A percentile compares a stretch with the other conserved stretches of the same genome.
Evolutionary conservation across 768 basidiomycete genomes (phyloP).

Genomic region (Coprinopsis strossmayeri): DNA sequence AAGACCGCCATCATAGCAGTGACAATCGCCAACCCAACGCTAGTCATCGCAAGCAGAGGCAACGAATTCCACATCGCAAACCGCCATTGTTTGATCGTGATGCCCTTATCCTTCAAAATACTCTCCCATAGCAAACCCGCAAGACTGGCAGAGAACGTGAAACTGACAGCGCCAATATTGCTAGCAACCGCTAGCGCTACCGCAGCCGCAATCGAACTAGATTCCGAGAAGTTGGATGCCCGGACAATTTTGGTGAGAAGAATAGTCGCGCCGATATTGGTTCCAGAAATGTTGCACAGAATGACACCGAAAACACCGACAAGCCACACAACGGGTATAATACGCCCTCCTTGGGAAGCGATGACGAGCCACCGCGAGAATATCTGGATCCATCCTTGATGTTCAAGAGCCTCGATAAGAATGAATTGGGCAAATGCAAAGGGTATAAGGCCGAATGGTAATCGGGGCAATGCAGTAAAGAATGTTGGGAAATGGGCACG

Average conservation of each 20-base stretch:
- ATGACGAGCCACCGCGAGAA: conserved; percentile 64
- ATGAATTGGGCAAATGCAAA: conserved; percentile 96
- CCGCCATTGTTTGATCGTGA: conserved; percentile 44
- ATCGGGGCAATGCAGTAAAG: conserved; percentile 52
- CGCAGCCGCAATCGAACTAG: conserved; percentile 37
- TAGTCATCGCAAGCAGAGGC: conserved; percentile 54
- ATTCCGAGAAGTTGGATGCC: conserved; percentile 31
- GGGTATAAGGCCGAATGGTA: conserved; percentile 79
- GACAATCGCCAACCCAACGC: conserved; percentile 28
- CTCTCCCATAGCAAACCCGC: conserved; percentile 78
- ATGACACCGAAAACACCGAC: conserved; percentile 68
- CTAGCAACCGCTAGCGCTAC: conserved; percentile 71
- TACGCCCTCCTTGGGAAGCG: conserved; percentile 33
- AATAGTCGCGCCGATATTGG: conserved; percentile 90
- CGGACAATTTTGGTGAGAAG: conserved; percentile 76
- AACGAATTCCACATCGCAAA: conserved; percentile 65
- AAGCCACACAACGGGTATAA: conserved; percentile 52
- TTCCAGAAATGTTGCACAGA: conserved; percentile 78
- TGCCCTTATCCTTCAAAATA: conserved; percentile 67
- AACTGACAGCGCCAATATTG: conserved; percentile 80
- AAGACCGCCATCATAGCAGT: neutral
- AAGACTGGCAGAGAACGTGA: conserved; percentile 75
- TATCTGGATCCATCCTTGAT: conserved; percentile 83
- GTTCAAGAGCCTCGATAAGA: conserved; percentile 76
- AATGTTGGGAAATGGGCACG: conserved; percentile 62